Conservation (phyloP, 805 yeast genomes). For the Ascoidea asiatica region DNA sequence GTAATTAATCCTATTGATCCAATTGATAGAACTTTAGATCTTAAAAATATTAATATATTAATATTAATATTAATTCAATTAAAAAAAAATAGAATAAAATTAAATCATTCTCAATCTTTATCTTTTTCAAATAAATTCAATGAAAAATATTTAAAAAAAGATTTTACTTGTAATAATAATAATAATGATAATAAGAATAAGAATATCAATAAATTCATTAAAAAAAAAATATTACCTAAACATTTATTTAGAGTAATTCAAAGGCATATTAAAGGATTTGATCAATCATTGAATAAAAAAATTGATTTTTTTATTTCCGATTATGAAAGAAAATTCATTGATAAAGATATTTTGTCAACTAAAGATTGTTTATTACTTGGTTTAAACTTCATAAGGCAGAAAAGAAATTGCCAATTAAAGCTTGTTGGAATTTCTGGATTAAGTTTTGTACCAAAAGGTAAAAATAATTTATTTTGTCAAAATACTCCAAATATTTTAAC, state of each 20-base stretch:
- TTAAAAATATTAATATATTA: no score
- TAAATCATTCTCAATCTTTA: not conserved
- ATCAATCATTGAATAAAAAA: not conserved
- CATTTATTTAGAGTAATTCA: not conserved
- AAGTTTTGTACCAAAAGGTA: not conserved
- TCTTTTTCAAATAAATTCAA: not conserved
- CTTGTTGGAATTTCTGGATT: not conserved
- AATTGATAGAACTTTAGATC: not conserved
- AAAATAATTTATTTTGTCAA: not conserved
- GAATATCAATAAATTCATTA: no score
- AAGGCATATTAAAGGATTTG: not conserved
- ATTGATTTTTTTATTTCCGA: not conserved
- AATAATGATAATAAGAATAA: not conserved
- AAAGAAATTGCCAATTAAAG: not conserved
- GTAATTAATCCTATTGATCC: no score
- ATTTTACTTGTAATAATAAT: no score
- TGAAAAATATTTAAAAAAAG: not conserved
- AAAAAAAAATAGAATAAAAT: not conserved
- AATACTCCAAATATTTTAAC: not conserved
- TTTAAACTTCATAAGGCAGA: conserved; percentile 2
- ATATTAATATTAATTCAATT: no score
- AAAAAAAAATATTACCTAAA: not conserved
- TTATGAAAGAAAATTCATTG: not conserved
- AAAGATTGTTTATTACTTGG: not conserved
- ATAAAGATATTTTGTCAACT: no score